Percentiles rank a stretch among this genome's conserved stretches.
Evolutionary conservation across 805 yeast genomes (phyloP).

Genomic region (Zygoascus bituminiphila): DNA sequence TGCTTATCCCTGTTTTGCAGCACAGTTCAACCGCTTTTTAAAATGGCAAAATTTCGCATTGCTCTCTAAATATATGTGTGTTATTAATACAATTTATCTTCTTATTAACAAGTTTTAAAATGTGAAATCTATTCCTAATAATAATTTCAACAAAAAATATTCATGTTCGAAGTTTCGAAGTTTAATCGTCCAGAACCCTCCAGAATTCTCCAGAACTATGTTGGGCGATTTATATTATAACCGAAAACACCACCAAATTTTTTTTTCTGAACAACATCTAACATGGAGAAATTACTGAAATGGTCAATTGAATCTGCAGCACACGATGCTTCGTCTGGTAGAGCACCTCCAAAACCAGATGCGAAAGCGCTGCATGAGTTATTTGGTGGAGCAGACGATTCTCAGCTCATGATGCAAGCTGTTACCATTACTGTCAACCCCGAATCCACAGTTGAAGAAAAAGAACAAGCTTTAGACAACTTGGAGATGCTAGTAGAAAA

Average conservation of each 20-base stretch:
- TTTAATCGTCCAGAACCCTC: too few species aligned
- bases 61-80: background rate
- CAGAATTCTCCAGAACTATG: too few species aligned
- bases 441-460: constrained; percentile 53
- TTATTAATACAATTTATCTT: background rate
- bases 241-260: background rate
- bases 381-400: constrained; percentile 78
- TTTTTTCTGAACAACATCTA: too few species aligned
- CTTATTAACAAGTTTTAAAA: background rate
- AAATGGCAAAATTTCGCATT: background rate
- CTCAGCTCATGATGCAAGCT: constrained; percentile 75
- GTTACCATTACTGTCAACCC: constrained; percentile 50
- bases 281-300: constrained; percentile 81
- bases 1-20: background rate
- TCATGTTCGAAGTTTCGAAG: too few species aligned
- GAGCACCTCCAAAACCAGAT: constrained; percentile 50
- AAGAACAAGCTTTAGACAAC: constrained; percentile 74
- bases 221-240: background rate
- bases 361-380: constrained; percentile 72
- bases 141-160: too few species aligned
- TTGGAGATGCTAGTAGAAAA: constrained; percentile 92
- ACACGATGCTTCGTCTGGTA: constrained; percentile 37
- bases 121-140: too few species aligned
- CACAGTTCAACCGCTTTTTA: background rate
- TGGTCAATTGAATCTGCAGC: constrained; percentile 84